These are phyloP conservation scores for Ustulina deusta DNA, from an alignment of 2,329 filamentous ascomycete genomes.

Conservation along the genomic window DNA sequence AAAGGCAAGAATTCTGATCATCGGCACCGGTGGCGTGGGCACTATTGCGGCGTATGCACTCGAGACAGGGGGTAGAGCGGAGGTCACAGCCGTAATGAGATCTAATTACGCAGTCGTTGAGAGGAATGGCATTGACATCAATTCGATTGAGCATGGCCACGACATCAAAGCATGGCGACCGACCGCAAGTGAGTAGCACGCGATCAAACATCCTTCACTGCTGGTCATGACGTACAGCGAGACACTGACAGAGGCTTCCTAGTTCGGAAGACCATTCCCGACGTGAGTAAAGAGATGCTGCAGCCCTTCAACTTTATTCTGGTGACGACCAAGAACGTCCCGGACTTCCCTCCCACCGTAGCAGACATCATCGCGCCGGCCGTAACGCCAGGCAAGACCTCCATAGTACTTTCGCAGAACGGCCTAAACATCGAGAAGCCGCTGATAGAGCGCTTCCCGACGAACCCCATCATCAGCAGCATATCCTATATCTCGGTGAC, in stretches of 20 bases:
- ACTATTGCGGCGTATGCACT: constrained; percentile 67
- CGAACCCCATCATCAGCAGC: constrained; percentile 64
- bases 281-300: constrained; percentile 52
- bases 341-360: constrained; percentile 63
- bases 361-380: constrained; percentile 64
- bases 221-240: neutral
- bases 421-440: constrained; percentile 73
- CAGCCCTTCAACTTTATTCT: constrained; percentile 66
- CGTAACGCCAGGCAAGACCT: constrained; percentile 62
- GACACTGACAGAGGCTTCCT: constrained; percentile 23
- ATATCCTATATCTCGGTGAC: constrained; percentile 65
- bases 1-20: constrained; percentile 60
- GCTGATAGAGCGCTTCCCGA: constrained; percentile 61
- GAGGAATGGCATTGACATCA: constrained; percentile 63
- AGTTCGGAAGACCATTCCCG: constrained; percentile 63
- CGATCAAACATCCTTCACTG: neutral
- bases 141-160: constrained; percentile 66
- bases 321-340: constrained; percentile 68
- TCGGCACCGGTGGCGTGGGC: constrained; percentile 68
- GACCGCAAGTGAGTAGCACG: constrained; percentile 51
- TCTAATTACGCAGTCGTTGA: constrained; percentile 66
- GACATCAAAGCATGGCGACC: constrained; percentile 62
- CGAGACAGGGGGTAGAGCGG: constrained; percentile 62
- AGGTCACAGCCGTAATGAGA: constrained; percentile 65
- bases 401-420: constrained; percentile 70